Conservation (phyloP, 1,284 basidiomycete species). For the Cyathus olla region DNA sequence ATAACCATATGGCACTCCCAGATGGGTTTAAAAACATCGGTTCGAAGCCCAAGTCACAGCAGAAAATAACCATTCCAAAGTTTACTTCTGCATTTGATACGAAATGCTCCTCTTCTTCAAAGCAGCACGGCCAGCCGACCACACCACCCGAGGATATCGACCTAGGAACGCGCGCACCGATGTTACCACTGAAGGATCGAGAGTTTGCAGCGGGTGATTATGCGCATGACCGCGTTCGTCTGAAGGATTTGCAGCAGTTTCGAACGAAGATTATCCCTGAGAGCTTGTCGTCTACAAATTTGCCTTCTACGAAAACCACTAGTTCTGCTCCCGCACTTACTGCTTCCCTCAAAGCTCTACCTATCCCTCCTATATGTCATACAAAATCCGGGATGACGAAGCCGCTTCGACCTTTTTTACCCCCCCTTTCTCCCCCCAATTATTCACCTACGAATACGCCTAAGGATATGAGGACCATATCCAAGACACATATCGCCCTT, state of each 20-base stretch:
- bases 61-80: not conserved
- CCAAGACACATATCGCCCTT: slow-evolving; percentile 50
- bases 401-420: slow-evolving; percentile 5
- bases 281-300: not conserved
- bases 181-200: not conserved
- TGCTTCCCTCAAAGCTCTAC: slow-evolving; percentile 3
- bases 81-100: slow-evolving; percentile 1
- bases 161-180: not conserved
- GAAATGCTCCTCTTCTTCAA: not conserved
- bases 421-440: slow-evolving; percentile 17
- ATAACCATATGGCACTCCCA: not conserved
- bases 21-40: not conserved
- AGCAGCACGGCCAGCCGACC: not conserved
- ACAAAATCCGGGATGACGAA: too few species aligned
- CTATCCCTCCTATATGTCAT: too few species aligned
- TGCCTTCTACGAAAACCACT: not conserved
- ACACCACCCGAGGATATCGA: not conserved
- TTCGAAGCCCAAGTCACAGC: not conserved
- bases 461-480: slow-evolving; percentile 46
- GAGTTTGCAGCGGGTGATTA: not conserved
- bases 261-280: not conserved
- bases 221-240: too few species aligned
- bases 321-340: not conserved
- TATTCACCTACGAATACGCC: slow-evolving; percentile 4
- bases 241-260: too few species aligned